Evolutionary conservation across 2,329 filamentous ascomycete genomes (phyloP), one percentile per base, ranked within the genome.

Genomic region (Aspergillus brasiliensis): DNA sequence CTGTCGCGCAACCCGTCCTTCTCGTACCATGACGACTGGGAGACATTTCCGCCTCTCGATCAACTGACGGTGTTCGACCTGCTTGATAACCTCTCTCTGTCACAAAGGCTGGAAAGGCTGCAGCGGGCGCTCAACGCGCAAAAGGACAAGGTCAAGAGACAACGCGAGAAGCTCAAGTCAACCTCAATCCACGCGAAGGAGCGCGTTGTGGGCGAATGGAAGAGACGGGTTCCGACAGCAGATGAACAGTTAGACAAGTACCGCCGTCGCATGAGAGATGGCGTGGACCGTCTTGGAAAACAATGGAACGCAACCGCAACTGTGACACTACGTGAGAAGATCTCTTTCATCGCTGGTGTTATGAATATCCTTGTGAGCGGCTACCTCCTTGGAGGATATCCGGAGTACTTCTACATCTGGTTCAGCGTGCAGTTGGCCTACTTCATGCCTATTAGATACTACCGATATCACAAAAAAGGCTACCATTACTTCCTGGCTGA

Each of bases 401-500:
- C 95, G 0, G 83, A 96, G 68, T 89, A 87, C 75, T 97, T 98
- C 76, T 94, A 96, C 68, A 80, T 90, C 66, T 99, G 95, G 95
- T 99, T 97, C 76, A 93, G 91, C 7, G 83, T 77, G 3, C 93
- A 97, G 77, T 84, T 97, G 44, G 75, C 91, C 62, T 98, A 97
- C 78, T 98, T 97, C 77, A 97, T 98, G 94, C 95, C 95, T 11
- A 91, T 99, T 67, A 90, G 95, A 51, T 94, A 87, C 78, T 95
- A 92, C 79, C 91, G 90, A 59, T 99, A 99, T 77, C 92, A 92
- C 73, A 88, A 88, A 69, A 91, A 90, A 59, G 95, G 94, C 58
- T 97, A 96, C 72, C 93, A 97, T 77, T 99, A 99, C 80, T 98
- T 99, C 78, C 82, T 98, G 27, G 94, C 93, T 38, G 95, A 99